Percentiles rank a stretch among this genome's conserved stretches.
Evolutionary conservation across 495 filamentous ascomycete species (phyloP).

Genomic region (Astrothelium subdiscretum): DNA sequence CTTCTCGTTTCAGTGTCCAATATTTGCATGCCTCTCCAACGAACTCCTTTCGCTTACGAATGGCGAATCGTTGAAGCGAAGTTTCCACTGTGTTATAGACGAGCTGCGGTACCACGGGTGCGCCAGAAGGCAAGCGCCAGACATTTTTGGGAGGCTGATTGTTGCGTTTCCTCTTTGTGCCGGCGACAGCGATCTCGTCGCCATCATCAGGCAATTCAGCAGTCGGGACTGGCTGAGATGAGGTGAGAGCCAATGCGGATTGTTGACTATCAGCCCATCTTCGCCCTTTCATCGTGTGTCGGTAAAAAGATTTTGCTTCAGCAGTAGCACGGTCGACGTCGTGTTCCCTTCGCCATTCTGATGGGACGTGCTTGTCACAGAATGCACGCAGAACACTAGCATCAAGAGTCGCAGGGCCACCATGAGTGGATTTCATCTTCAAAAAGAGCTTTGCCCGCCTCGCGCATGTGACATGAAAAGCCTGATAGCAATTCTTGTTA

Average conservation of each 20-base stretch:
- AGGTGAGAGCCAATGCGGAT: conserved; percentile 66
- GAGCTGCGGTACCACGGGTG: conserved; percentile 81
- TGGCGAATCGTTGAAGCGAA: conserved; percentile 64
- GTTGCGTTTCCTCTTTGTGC: conserved; percentile 64
- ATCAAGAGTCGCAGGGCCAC: conserved; percentile 67
- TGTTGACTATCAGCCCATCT: conserved; percentile 87
- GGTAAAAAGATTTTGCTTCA: conserved; percentile 72
- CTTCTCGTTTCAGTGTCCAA: conserved; percentile 95
- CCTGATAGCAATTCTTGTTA: conserved; percentile 91
- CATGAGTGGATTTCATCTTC: conserved; percentile 90
- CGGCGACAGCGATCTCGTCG: conserved; percentile 49
- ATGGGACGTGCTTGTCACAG: conserved; percentile 90
- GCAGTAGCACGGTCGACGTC: conserved; percentile 54
- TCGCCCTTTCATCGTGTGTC: conserved; percentile 68
- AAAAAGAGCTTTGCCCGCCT: conserved; percentile 77
- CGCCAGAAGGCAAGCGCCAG: conserved; percentile 92
- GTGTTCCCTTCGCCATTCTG: conserved; percentile 80
- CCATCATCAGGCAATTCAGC: conserved; percentile 41
- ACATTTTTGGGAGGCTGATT: conserved; percentile 52
- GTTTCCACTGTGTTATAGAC: conserved; percentile 71
- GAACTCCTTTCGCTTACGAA: conserved; percentile 82
- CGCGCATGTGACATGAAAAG: conserved; percentile 98
- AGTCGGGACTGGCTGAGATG: conserved; percentile 41
- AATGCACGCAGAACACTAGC: conserved; percentile 85
- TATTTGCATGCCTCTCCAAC: conserved; percentile 88